A percentile compares a stretch with the other conserved stretches of the same genome.
Conservation (phyloP, 164 flowering plant genomes). For the Kingdonia uniflora region DNA sequence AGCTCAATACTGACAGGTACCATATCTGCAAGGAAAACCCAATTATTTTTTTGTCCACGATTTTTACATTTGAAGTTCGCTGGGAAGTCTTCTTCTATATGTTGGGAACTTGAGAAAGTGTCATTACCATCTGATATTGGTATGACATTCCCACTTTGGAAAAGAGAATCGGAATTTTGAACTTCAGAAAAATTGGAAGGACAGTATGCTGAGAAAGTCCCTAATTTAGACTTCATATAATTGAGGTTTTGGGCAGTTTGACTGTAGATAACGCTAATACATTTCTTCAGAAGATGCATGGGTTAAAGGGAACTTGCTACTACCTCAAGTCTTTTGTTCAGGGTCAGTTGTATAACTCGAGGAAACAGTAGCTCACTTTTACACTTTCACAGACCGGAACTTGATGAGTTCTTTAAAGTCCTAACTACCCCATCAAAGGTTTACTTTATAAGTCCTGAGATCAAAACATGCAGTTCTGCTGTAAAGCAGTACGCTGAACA, state of each 20-base stretch:
- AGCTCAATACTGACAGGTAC: constrained; percentile 42
- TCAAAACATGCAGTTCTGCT: constrained; percentile 73
- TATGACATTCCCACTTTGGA: constrained; percentile 40
- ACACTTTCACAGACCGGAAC: constrained; percentile 27
- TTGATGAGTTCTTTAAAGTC: constrained; percentile 68
- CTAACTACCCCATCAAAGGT: constrained; percentile 75
- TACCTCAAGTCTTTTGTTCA: constrained; percentile 49
- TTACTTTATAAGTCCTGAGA: constrained; percentile 87
- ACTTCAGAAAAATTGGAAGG: constrained; percentile 28
- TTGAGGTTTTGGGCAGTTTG: constrained; percentile 37
- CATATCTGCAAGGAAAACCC: constrained; percentile 65
- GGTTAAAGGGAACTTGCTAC: constrained; percentile 42
- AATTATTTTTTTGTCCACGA: constrained; percentile 89
- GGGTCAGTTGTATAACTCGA: constrained; percentile 17
- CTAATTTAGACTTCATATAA: constrained; percentile 44
- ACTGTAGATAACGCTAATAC: constrained; percentile 28
- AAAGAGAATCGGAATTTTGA: constrained; percentile 23
- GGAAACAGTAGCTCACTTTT: constrained; percentile 9
- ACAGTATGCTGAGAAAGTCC: constrained; percentile 37
- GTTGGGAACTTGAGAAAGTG: constrained; percentile 47
- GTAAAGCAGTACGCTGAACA: constrained; percentile 53
- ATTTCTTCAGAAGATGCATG: constrained; percentile 62
- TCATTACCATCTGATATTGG: constrained; percentile 28
- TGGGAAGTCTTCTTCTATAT: constrained; percentile 62
- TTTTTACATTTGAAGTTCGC: constrained; percentile 48